These are phyloP conservation scores for Daldinia vernicosa DNA, from an alignment of 495 filamentous ascomycete species.

Conservation along the genomic window DNA sequence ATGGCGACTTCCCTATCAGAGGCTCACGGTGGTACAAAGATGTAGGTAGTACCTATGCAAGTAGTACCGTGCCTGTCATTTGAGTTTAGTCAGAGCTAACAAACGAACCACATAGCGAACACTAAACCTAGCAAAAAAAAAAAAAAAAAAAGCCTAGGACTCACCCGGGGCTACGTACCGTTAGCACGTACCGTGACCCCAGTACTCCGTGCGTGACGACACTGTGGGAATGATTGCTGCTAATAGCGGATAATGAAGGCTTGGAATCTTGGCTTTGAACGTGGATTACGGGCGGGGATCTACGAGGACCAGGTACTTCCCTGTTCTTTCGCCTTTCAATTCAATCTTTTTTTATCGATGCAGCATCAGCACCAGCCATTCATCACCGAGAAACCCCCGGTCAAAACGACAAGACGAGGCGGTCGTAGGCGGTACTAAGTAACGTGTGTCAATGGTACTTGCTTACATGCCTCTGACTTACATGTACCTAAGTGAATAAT, in stretches of 20 bases:
- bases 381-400: constrained; percentile 41
- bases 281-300: constrained; percentile 28
- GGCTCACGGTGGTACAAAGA: neutral
- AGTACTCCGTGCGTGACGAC: constrained; percentile 15
- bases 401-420: constrained; percentile 6
- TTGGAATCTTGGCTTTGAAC: constrained; percentile 43
- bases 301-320: constrained; percentile 4
- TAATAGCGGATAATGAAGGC: constrained; percentile 45
- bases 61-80: neutral
- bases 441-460: neutral
- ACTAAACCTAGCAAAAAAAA: neutral
- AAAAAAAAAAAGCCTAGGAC: no score
- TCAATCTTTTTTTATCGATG: constrained; percentile 33
- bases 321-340: constrained; percentile 1
- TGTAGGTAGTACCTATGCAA: neutral
- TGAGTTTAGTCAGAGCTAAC: constrained; percentile 1
- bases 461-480: constrained; percentile 1
- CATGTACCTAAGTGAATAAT: neutral
- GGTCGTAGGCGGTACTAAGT: neutral
- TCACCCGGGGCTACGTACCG: neutral
- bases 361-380: constrained; percentile 28
- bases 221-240: constrained; percentile 34
- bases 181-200: constrained; percentile 2
- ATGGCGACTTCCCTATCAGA: constrained; percentile 20
- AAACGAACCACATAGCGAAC: neutral